Evolutionary conservation across 2,329 filamentous ascomycete species (phyloP), one percentile per base, ranked within the genome.

Genomic region (Aspergillus aculeatus): DNA sequence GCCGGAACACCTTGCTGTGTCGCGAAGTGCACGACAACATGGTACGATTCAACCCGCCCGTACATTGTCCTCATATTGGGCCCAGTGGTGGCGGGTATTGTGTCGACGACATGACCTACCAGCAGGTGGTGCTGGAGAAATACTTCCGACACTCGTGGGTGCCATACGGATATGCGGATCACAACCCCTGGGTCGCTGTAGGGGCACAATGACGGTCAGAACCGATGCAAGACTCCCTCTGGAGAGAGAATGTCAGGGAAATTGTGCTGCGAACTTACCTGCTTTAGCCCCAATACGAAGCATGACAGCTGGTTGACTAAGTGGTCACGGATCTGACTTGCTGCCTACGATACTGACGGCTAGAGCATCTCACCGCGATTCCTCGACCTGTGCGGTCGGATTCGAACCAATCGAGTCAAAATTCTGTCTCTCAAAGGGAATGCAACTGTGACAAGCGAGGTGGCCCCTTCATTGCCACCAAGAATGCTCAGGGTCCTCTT

Each of bases 11-110:
- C 1, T 47, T 72, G 48, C 63, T 72, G 7, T 71, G 68, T 49
- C 67, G 69, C 1, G 65, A 71, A 54, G 67, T 71, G 23, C 68
- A 72, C 52, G 66, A 70, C 56, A 68, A 68, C 55, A 71, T 71
- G 69, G 68, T 71, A 16, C 63, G 62, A 47, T 69, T 67, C 47
- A 62, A 66, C 10, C 69, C 69, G 0, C 59, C 63, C 3, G 58
- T 66, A n/a, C 70, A 72, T 51, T 71, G 68, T 24, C 7, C 66
- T 9, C 68, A 71, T 61, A 72, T 72, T 35, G 68, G 69, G 2
- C 69, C 68, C 1, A 54, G 32, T n/a, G 68, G 70, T 0, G 69
- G 69, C 1, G 62, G 60, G 26, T 70, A 71, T 41, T 71, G 70
- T 52, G 68, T 69, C 16, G 70, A 71, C 60, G 69, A 71, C 55